Percentiles rank a stretch among this genome's conserved stretches.
Conservation (phyloP, 306 rosid species). For the Castanea sativa region DNA sequence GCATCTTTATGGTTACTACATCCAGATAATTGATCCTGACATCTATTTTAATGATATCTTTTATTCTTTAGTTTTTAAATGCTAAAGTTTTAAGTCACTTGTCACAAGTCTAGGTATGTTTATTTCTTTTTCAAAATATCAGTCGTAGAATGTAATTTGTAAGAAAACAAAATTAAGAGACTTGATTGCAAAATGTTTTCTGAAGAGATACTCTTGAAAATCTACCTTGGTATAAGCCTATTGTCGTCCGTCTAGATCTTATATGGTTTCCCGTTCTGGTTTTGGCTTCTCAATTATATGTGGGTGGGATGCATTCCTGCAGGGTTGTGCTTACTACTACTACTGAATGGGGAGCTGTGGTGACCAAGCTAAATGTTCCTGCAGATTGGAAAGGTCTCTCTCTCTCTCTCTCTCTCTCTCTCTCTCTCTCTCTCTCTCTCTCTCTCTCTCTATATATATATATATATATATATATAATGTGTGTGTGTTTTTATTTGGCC, state of each 20-base stretch:
- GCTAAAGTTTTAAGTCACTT: not conserved
- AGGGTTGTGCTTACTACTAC: constrained; percentile 83
- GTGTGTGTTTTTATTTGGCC: not conserved
- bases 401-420: constrained; percentile 6
- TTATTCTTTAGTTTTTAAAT: not conserved
- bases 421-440: constrained; percentile 24
- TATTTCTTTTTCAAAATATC: not conserved
- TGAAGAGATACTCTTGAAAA: not conserved
- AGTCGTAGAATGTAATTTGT: not conserved
- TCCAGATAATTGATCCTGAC: not conserved
- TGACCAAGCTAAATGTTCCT: constrained; percentile 85
- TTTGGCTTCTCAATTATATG: constrained; percentile 15
- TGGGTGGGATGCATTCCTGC: constrained; percentile 13
- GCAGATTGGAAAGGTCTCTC: constrained; percentile 92
- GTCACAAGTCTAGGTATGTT: not conserved
- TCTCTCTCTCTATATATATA: not conserved
- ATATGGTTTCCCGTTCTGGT: not conserved
- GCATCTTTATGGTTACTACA: not conserved
- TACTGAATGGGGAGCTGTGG: constrained; percentile 82
- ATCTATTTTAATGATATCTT: not conserved
- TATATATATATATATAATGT: no score
- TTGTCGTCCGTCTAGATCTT: not conserved
- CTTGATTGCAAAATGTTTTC: not conserved
- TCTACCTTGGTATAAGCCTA: not conserved
- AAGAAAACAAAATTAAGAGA: not conserved